Percentiles rank a stretch among this genome's conserved stretches.
These are phyloP conservation scores for Venturia nashicola DNA, from an alignment of 2,329 filamentous ascomycete genomes.

Conservation along the genomic window DNA sequence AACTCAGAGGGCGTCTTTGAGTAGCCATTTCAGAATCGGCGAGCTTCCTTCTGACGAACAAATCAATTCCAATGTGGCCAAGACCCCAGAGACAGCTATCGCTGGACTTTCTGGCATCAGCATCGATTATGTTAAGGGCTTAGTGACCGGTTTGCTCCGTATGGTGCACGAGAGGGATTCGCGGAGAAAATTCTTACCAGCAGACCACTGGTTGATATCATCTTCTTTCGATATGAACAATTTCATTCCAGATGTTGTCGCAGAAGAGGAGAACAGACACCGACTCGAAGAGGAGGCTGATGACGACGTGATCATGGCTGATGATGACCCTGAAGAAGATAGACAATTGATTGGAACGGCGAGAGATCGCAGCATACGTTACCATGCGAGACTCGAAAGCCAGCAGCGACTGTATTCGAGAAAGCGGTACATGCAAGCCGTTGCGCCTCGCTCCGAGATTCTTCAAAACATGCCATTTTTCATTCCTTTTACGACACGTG, in stretches of 20 bases:
- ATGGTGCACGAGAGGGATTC: constrained; percentile 94
- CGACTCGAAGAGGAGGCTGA: constrained; percentile 53
- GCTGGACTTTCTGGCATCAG: constrained; percentile 59
- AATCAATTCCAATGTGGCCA: constrained; percentile 15
- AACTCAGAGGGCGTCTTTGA: constrained; percentile 11
- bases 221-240: constrained; percentile 74
- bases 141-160: constrained; percentile 67
- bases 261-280: constrained; percentile 70
- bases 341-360: constrained; percentile 39
- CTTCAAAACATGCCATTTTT: constrained; percentile 94
- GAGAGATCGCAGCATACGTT: constrained; percentile 48
- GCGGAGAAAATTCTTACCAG: constrained; percentile 67
- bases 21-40: constrained; percentile 15
- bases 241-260: constrained; percentile 75
- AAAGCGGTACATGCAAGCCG: constrained; percentile 60
- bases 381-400: constrained; percentile 48
- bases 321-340: constrained; percentile 27
- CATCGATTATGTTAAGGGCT: constrained; percentile 63
- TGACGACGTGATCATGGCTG: constrained; percentile 33
- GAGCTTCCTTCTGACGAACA: not conserved
- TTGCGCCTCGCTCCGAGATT: constrained; percentile 80
- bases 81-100: constrained; percentile 31
- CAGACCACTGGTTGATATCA: constrained; percentile 91
- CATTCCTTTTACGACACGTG: constrained; percentile 82
- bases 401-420: constrained; percentile 55